Evolutionary conservation across 371 early-diverging fungal species (phyloP), one percentile per base, ranked within the genome.

Genomic region (Umbelopsis sp.): DNA sequence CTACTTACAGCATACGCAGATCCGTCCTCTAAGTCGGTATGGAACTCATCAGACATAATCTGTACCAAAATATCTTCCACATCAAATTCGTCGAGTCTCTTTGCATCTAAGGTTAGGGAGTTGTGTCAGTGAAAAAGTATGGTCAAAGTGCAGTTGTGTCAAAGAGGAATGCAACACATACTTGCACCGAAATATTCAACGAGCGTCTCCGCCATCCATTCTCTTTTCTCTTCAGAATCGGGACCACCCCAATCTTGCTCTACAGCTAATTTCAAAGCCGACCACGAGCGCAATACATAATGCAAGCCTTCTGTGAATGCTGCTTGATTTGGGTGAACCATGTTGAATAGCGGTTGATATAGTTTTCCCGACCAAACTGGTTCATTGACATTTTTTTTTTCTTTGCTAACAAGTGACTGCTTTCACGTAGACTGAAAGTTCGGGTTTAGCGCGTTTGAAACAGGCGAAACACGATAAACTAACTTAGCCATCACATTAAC

Each of bases 181-280:
- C 91, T 73, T 70, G 83, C 79, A 69, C 84, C 85, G 78, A 93
- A 93, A 65, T 88, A 81, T 51, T 90, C 89, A 32, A 90, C 86
- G 44, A 94, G 74, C 32, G 86, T 80, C 66, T 88, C 88, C 9
- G 91, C 82, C 74, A 94, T 81, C 89, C 91, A 89, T n/a, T 87
- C 90, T 63, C 89, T 81, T 76, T 94, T 94, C n/a, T 84, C 92
- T 10, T 65, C 78, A 5, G 92, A 89, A 35, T 91, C 89, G 38
- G 80, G 82, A 50, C 93, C 94, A 68, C 94, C 93, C 93, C 93
- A 94, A 45, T 87, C 90, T 65, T 90, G 87, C 50, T 92, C 88
- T 2, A 94, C 92, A 0, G 94, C 94, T 24, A 93, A 72, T 65
- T 83, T 88, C 51, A 94, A 76, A 11, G 94, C 93, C 4, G 90